Conservation (phyloP, 2,329 filamentous ascomycete species). For the Stromatinia cepivora region DNA sequence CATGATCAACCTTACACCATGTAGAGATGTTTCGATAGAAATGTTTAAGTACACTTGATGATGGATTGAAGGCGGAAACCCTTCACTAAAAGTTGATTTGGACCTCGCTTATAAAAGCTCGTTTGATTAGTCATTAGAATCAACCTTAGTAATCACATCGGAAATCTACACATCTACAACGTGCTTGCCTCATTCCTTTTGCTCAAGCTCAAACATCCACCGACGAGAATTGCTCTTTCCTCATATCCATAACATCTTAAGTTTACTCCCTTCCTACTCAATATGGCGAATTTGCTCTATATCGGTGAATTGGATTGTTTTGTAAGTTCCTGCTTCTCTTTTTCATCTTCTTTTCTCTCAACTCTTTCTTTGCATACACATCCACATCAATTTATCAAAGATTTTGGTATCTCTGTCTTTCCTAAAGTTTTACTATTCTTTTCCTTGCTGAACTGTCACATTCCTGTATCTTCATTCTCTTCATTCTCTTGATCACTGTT, state of each 20-base stretch:
- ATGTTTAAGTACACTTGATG: background rate
- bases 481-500: background rate
- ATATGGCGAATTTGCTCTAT: background rate
- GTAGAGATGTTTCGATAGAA: background rate
- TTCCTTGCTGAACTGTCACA: background rate
- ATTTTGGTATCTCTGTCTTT: conserved; percentile 10
- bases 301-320: background rate
- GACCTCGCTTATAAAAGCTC: background rate
- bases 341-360: background rate
- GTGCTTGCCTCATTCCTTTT: background rate
- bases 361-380: conserved; percentile 13
- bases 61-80: conserved; percentile 1
- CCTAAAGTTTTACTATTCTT: background rate
- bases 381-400: conserved; percentile 6
- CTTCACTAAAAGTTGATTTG: background rate
- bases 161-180: background rate
- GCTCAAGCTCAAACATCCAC: background rate
- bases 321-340: conserved; percentile 1
- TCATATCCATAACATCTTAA: background rate
- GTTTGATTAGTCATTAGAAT: background rate
- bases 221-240: background rate
- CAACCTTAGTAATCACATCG: background rate
- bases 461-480: background rate
- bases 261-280: background rate
- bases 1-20: conserved; percentile 12